A percentile compares a stretch with the other conserved stretches of the same genome.
These are phyloP conservation scores for Juncus effusus DNA, from an alignment of 176 grass and related monocot genomes.

Conservation along the genomic window DNA sequence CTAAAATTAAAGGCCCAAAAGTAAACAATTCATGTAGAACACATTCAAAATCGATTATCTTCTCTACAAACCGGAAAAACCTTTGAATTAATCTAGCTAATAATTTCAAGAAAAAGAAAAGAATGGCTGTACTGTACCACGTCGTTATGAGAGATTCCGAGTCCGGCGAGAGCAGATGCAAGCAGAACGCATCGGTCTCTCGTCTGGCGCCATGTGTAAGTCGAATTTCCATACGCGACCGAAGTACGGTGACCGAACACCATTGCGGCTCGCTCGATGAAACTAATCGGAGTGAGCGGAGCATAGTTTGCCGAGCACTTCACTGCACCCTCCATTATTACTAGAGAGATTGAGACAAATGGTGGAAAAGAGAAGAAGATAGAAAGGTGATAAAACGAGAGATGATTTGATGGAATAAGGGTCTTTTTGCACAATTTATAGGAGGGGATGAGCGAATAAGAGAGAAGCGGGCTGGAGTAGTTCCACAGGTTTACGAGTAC, in stretches of 20 bases:
- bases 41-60: too few relatives aligned
- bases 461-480: too few relatives aligned
- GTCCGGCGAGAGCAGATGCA: slow-evolving; percentile 49
- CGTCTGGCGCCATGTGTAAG: slow-evolving; percentile 58
- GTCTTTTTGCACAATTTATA: not conserved
- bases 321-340: slow-evolving; percentile 63
- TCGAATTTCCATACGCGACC: not conserved
- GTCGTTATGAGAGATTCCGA: slow-evolving; percentile 51
- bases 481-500: too few relatives aligned
- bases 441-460: not conserved
- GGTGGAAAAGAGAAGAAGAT: not conserved
- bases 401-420: not conserved
- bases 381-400: not conserved
- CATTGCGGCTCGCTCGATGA: slow-evolving; percentile 62
- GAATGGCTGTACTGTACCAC: slow-evolving; percentile 42
- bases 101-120: not conserved
- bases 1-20: too few relatives aligned
- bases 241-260: slow-evolving; percentile 57
- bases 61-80: too few relatives aligned
- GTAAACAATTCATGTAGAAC: too few relatives aligned
- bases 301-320: slow-evolving; percentile 65
- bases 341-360: not conserved
- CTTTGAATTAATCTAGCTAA: not conserved
- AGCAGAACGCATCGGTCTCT: slow-evolving; percentile 67
- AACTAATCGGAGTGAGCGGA: slow-evolving; percentile 83